Base-by-base conservation (phyloP, 2,329 filamentous ascomycete genomes). In the Raffaelea ambrosiae region DNA sequence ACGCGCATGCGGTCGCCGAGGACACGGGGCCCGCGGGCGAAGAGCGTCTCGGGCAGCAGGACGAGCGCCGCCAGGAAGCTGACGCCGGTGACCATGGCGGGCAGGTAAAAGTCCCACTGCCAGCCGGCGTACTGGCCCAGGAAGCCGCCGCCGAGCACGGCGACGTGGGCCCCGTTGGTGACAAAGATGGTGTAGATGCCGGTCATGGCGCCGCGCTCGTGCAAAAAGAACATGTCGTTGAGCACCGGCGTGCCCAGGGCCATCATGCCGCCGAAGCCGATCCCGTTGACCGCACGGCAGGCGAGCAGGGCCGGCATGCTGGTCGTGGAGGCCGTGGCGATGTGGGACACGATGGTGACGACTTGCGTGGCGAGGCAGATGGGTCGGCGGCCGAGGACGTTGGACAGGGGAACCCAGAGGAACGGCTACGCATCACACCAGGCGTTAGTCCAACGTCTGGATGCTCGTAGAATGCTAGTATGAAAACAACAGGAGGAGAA, bases 381-480 rank as follows among this genome's bases (percentile, higher is more conserved):
- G 3, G 53, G 53, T 10, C 53, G 51, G 16, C 53, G 52, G 23
- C 53, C 53, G 8, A 45, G n/a, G 71, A 54, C 45, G 46, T 46
- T 51, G 26, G 47, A 51, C 33, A 53, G 45, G 11, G 51, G 51
- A 8, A 49, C 40, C 43, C 42, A 46, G 8, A 52, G 13, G 26
- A 52, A 52, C 4, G 51, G 51, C 20, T 48, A 41, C 9, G 50
- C 21, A 4, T 48, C 50, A 19, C 48, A n/a, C n/a, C n/a, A n/a
- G n/a, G n/a, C n/a, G n/a, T n/a, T n/a, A n/a, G n/a, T n/a, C n/a
- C n/a, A n/a, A n/a, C n/a, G n/a, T n/a, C n/a, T n/a, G n/a, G n/a
- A n/a, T n/a, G n/a, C n/a, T n/a, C n/a, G n/a, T n/a, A n/a, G n/a
- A n/a, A n/a, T n/a, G n/a, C n/a, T n/a, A n/a, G n/a, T n/a, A n/a